Evolutionary conservation across 345 rosid species (phyloP).

Genomic region (Eutrema heterophyllum): DNA sequence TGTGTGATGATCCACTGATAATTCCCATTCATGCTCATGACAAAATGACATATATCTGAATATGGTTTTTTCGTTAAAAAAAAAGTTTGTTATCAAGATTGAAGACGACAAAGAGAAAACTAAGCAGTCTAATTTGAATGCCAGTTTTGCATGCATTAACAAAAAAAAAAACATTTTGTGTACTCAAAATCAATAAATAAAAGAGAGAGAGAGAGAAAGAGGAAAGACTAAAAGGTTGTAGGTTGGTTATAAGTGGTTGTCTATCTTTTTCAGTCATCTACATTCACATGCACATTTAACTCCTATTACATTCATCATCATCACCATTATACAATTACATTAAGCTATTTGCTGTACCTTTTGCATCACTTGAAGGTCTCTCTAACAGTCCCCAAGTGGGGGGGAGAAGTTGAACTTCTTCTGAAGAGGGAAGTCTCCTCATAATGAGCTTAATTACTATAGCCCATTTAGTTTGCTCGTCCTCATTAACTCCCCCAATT

Average conservation of each 20-base stretch:
- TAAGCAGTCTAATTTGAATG: neutral
- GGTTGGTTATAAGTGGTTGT: slow-evolving; percentile 7
- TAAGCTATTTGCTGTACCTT: neutral
- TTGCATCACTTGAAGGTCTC: neutral
- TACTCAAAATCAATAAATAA: slow-evolving; percentile 2
- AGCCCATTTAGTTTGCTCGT: neutral
- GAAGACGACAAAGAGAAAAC: neutral
- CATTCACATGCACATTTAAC: slow-evolving; percentile 23
- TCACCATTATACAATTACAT: neutral
- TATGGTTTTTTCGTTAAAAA: neutral
- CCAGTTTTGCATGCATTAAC: neutral
- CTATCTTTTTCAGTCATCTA: slow-evolving; percentile 13
- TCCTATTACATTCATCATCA: neutral
- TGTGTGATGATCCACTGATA: too few species aligned
- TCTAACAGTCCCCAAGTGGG: neutral
- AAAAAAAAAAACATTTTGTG: neutral
- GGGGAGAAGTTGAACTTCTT: neutral
- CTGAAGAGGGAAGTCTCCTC: neutral
- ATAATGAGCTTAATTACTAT: neutral
- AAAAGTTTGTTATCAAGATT: neutral
- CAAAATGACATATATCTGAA: neutral
- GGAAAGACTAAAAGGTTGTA: neutral
- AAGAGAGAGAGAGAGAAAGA: neutral
- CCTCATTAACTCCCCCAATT: neutral
- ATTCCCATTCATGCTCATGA: neutral